Evolutionary conservation across 2,329 filamentous ascomycete genomes (phyloP), one percentile per base, ranked within the genome.

Genomic region (Talaromyces sp.): DNA sequence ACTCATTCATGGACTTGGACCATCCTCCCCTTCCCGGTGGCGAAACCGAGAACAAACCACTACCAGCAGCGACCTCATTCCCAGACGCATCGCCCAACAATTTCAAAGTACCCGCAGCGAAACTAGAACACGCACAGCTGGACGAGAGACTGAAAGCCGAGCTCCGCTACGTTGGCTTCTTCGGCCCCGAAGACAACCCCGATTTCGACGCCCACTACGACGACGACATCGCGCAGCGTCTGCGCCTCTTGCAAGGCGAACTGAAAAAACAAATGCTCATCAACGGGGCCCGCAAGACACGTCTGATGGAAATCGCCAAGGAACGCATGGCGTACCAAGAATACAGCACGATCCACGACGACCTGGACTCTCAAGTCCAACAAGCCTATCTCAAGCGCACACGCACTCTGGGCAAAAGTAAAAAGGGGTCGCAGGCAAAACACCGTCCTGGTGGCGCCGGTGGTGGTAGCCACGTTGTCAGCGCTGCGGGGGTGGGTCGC

Each of bases 241-340:
- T 99, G 25, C 92, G 95, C 11, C 86, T 92, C 27, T 82, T 99
- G 1, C 95, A 99, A 72, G 82, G 85, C 58, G 88, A 91, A 57
- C 84, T 99, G 2, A 89, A 91, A 66, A 87, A 92, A 62, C 89
- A 95, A 72, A 90, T 90, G 73, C 86, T 96, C 60, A 81, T 90
- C 75, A 99, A 99, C 73, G 93, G 93, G 44, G 92, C 93, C 5
- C 89, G 92, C 65, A 98, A 98, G 77, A 84, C 91, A 7, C 86
- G 93, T 2, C 82, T 99, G 11, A 87, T 91, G 1, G 93, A 97
- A 42, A 83, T 97, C 30, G 91, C 95, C 8, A 90, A 92, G 68
- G 93, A 96, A 73, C 88, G 92, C 66, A 93, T 99, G 86, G 95
- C 95, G 0, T 88, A 95, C 77, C 95, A 99, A 72, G 95, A 99